These are phyloP conservation scores for Aspergillus caelatus DNA, from an alignment of 2,329 filamentous ascomycete genomes.

Conservation along the genomic window DNA sequence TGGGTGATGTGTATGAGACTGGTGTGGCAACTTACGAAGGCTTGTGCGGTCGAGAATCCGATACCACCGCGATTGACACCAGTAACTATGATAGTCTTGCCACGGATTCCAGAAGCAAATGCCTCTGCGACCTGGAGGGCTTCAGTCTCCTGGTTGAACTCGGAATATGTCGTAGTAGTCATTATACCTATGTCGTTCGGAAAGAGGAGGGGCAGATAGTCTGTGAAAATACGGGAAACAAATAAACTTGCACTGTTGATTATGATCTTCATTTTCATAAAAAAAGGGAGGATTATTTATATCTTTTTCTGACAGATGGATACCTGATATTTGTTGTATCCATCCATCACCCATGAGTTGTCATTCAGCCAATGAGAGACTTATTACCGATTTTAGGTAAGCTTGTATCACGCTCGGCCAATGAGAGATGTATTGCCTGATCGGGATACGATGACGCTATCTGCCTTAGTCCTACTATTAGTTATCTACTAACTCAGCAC, in stretches of 20 bases:
- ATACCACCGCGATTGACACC: constrained; percentile 41
- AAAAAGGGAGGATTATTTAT: too few species aligned
- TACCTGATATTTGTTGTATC: too few species aligned
- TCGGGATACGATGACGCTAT: not conserved
- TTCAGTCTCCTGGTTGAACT: constrained; percentile 41
- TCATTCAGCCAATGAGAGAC: not conserved
- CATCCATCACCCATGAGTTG: too few species aligned
- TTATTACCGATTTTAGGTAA: not conserved
- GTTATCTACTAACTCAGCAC: too few species aligned
- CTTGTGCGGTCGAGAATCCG: constrained; percentile 38
- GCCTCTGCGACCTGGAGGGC: constrained; percentile 43
- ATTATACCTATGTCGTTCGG: not conserved
- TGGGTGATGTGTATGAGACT: not conserved
- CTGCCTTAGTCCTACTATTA: too few species aligned
- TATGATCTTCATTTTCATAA: accelerated
- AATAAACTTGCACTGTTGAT: too few species aligned
- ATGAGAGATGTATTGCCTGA: not conserved
- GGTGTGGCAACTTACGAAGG: constrained; percentile 33
- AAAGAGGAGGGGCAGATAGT: too few species aligned
- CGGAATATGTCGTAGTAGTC: constrained; percentile 34
- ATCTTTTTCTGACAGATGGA: too few species aligned
- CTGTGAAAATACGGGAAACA: too few species aligned
- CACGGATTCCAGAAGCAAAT: constrained; percentile 37
- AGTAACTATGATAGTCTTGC: constrained; percentile 39
- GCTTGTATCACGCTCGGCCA: not conserved